Evolutionary conservation across 148 eudicot species (phyloP).

Genomic region (Arctostaphylos glauca): DNA sequence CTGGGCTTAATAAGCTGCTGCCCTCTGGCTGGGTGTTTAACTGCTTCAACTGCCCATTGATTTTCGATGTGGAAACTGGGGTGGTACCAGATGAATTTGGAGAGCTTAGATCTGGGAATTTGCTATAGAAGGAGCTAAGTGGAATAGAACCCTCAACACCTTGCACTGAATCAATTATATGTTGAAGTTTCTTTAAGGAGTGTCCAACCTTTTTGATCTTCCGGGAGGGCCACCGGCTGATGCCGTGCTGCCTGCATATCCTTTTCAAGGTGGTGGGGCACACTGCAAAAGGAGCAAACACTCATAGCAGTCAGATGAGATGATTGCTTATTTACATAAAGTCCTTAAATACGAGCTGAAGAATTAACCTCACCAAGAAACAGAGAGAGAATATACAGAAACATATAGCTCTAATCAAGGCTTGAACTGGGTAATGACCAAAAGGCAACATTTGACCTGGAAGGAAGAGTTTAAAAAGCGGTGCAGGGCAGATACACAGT

Average conservation of each 20-base stretch:
- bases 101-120: slow-evolving; percentile 64
- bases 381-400: background rate
- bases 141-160: slow-evolving; percentile 81
- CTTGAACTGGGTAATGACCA: background rate
- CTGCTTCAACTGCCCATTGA: slow-evolving; percentile 32
- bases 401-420: background rate
- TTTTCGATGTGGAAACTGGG: slow-evolving; percentile 30
- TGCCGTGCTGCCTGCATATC: slow-evolving; percentile 94
- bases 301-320: background rate
- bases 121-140: slow-evolving; percentile 69
- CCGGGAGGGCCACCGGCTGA: slow-evolving; percentile 91
- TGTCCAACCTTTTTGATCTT: slow-evolving; percentile 95
- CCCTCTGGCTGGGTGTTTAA: slow-evolving; percentile 39
- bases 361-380: background rate
- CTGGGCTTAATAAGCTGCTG: slow-evolving; percentile 39
- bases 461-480: background rate
- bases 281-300: slow-evolving; percentile 43
- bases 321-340: background rate
- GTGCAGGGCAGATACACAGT: background rate
- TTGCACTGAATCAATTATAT: slow-evolving; percentile 83
- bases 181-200: slow-evolving; percentile 78
- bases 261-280: slow-evolving; percentile 96
- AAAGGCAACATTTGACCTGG: background rate
- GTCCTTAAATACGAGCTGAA: background rate
- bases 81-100: slow-evolving; percentile 29